Evolutionary conservation across 1,284 basidiomycete species (phyloP), one percentile per base, ranked within the genome.

Genomic region (Phellopilus nigrolimitatus): DNA sequence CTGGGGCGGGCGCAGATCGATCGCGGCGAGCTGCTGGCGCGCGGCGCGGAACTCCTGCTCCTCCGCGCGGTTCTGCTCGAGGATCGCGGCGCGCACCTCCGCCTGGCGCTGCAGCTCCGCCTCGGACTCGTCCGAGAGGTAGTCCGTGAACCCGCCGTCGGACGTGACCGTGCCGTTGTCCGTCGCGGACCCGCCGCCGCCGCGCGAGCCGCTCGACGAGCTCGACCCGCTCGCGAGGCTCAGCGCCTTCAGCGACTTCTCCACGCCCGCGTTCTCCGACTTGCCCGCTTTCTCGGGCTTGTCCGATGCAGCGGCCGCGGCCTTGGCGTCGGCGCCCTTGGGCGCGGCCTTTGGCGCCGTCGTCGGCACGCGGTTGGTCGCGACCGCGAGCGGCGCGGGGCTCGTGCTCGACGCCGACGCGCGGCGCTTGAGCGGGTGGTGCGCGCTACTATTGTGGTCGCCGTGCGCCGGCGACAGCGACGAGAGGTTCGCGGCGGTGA

Each of bases 101-200:
- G 87, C 87, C 66, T 89, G 87, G 54, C 85, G 73, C 67, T 90
- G 87, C 49, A 90, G 67, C 64, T 90, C 87, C 37, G 81, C 86
- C 60, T 90, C 87, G 12, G 85, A 88, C 66, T 90, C 87, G 61
- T 89, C 87, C 21, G 88, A 90, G 25, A 90, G 67, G 64, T 90
- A 90, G 63, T 90, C 87, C 7, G 87, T 90, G 61, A 90, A 90
- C 10, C 80, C 85, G 7, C 87, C 88, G 60, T 89, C 87, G 9
- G 85, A 88, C 12, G 83, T 88, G 45, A 90, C 74, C 7, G 88
- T 89, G 54, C 79, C 78, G 61, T 48, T 34, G n/a, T 41, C 39
- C 1, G 76, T 77, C 59, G 76, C 48, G 6, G 82, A 82, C 50
- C 79, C 79, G 28, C 28, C 28, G 12, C 7, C 34, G 76, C 66